Evolutionary conservation across 352 stramenopile species (phyloP).

Genomic region (Globisporangium nagaii): DNA sequence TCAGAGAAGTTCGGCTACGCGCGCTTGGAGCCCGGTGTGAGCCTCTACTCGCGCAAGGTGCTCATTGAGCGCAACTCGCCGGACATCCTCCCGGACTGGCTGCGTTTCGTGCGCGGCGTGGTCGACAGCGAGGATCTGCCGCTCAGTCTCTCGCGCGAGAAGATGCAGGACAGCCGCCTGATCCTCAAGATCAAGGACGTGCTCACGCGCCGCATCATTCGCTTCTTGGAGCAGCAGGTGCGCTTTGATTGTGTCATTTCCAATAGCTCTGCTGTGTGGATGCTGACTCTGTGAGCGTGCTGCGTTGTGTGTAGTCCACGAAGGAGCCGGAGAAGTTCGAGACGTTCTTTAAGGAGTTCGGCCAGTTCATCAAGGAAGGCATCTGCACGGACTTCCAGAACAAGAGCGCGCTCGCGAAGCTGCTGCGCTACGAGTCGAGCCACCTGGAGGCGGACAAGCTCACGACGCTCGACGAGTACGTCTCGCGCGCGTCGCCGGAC

Average conservation of each 20-base stretch:
- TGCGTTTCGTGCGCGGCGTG: slow-evolving; percentile 87
- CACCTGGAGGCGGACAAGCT: slow-evolving; percentile 89
- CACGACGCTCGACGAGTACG: slow-evolving; percentile 98
- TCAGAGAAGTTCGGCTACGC: slow-evolving; percentile 96
- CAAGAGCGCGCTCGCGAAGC: slow-evolving; percentile 92
- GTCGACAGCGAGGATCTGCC: slow-evolving; percentile 98
- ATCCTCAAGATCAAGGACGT: slow-evolving; percentile 96
- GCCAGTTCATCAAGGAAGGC: slow-evolving; percentile 97
- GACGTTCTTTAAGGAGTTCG: slow-evolving; percentile 98
- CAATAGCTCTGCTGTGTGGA: too few species aligned
- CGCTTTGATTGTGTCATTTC: too few species aligned
- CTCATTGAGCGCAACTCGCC: slow-evolving; percentile 98
- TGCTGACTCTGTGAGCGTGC: too few species aligned
- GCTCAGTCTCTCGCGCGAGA: slow-evolving; percentile 98
- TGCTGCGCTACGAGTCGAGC: slow-evolving; percentile 98
- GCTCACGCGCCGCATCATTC: slow-evolving; percentile 91
- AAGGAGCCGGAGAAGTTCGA: slow-evolving; percentile 97
- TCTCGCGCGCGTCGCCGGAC: slow-evolving; percentile 91
- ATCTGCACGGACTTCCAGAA: slow-evolving; percentile 93
- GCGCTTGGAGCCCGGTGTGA: slow-evolving; percentile 95
- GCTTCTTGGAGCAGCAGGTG: slow-evolving; percentile 77
- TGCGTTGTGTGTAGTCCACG: slow-evolving; percentile 50
- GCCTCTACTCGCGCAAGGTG: slow-evolving; percentile 98
- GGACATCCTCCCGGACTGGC: slow-evolving; percentile 98
- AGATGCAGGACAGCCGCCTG: slow-evolving; percentile 97